Evolutionary conservation across 148 eudicot genomes (phyloP).

Genomic region (Nyssa sinensis): DNA sequence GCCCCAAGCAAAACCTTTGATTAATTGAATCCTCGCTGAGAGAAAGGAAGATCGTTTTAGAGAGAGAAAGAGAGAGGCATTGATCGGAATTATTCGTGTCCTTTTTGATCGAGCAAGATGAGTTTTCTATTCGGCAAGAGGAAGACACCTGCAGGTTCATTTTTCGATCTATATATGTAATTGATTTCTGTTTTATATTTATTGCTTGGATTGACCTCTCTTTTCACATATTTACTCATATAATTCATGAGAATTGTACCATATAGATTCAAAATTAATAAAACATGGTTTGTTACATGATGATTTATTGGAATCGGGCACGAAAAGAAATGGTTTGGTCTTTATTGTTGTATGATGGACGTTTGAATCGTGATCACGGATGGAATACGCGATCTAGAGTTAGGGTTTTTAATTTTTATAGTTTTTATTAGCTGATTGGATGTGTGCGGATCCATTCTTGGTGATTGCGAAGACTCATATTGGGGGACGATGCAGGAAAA

Average conservation of each 20-base stretch:
- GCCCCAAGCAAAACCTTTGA: not conserved
- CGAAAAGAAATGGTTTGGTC: not conserved
- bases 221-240: not conserved
- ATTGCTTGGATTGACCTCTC: not conserved
- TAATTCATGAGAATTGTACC: no score
- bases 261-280: not conserved
- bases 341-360: not conserved
- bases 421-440: no score
- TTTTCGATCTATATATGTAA: not conserved
- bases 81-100: not conserved
- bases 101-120: slow-evolving; percentile 35
- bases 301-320: not conserved
- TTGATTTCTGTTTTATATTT: no score
- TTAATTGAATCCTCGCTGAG: not conserved
- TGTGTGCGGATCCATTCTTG: not conserved
- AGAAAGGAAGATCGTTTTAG: not conserved
- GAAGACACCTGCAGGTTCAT: slow-evolving; percentile 86
- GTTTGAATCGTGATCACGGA: not conserved
- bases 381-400: not conserved
- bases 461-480: not conserved
- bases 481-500: not conserved
- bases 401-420: not conserved
- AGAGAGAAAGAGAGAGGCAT: slow-evolving; percentile 6
- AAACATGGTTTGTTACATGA: not conserved
- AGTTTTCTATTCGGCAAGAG: slow-evolving; percentile 87